Percentiles rank a stretch among this genome's conserved stretches.
Evolutionary conservation across 2,329 filamentous ascomycete species (phyloP).

Genomic region (Leptographium procerum): DNA sequence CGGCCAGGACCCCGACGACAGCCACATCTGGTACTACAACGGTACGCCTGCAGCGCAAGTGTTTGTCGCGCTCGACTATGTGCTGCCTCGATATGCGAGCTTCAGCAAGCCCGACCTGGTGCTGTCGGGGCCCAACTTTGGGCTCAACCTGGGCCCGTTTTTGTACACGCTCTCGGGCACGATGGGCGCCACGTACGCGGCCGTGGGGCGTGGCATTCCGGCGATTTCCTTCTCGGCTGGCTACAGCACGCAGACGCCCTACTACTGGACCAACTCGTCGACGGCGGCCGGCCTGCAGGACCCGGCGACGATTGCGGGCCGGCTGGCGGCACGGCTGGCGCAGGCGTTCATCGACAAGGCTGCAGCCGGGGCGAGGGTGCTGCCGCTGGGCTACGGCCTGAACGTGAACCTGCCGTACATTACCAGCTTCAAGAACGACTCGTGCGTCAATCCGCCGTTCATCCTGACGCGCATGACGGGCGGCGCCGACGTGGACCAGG

Average conservation of each 20-base stretch:
- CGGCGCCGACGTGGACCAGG: slow-evolving; percentile 7
- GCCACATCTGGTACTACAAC: slow-evolving; percentile 49
- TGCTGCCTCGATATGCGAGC: slow-evolving; percentile 36
- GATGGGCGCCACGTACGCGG: slow-evolving; percentile 37
- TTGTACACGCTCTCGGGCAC: slow-evolving; percentile 41
- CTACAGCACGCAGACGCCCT: slow-evolving; percentile 27
- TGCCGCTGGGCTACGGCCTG: slow-evolving; percentile 15
- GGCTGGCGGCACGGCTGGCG: slow-evolving; percentile 12
- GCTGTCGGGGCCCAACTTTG: slow-evolving; percentile 44
- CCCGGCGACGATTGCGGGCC: slow-evolving; percentile 12
- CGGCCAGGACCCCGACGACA: slow-evolving; percentile 38
- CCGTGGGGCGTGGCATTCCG: slow-evolving; percentile 35
- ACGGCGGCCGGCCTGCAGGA: slow-evolving; percentile 13
- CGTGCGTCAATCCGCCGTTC: slow-evolving; percentile 15
- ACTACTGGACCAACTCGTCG: slow-evolving; percentile 26
- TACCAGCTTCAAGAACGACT: slow-evolving; percentile 8
- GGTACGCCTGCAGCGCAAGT: slow-evolving; percentile 45
- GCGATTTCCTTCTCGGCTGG: slow-evolving; percentile 36
- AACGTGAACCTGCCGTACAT: slow-evolving; percentile 16
- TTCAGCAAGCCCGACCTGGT: slow-evolving; percentile 41
- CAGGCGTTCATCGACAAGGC: slow-evolving; percentile 14
- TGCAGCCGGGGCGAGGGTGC: slow-evolving; percentile 6
- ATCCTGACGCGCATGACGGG: slow-evolving; percentile 11
- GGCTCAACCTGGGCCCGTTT: slow-evolving; percentile 41
- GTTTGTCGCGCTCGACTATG: slow-evolving; percentile 44